Base-by-base conservation (phyloP, 2,329 filamentous ascomycete genomes). In the Penicillium sp. region DNA sequence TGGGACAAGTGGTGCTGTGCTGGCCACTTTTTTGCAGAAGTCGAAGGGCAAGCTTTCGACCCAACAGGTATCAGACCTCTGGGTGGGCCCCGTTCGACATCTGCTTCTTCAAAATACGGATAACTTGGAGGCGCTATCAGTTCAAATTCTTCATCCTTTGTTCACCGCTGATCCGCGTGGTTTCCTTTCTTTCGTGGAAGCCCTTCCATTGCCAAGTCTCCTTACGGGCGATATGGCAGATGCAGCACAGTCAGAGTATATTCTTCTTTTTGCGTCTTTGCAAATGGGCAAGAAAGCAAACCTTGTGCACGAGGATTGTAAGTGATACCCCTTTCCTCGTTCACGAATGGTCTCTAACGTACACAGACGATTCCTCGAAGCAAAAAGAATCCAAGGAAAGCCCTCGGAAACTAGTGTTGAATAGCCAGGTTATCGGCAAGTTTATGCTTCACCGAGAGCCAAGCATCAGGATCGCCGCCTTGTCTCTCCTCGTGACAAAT, bases 401-500 rank as follows among this genome's bases (percentile, higher is more conserved):
- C 6, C 40, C 49, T 20, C 49, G 57, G 6, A 53, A 55, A 5
- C 27, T 72, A 5, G 54, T 72, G 12, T 49, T 74, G 23, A 66
- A 68, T 25, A 69, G 69, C 42, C 58, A 65, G 37, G 53, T 66
- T 4, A 62, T 73, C 29, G 65, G 66, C 13, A 63, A 66, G 13
- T 71, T 74, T 29, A 58, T 75, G 15, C 62, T 68, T 41, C 69
- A 73, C 69, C 76, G 76, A 37, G 81, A 81, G 60, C 74, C 82
- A 59, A 76, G 82, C 55, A 84, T 92, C 45, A 83, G 90, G 25
- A 81, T 90, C 23, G 81, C 90, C n/a, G 88, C 88, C 0, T 78
- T 96, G 32, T 89, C 89, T 25, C 78, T 96, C 10, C 78, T 95
- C 6, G 81, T 89, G 10, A 84, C 85, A 8, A 92, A 89, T 0